phyloP scores from a whole-genome alignment of 345 rosid species.

The Euclidium syriacum region DNA sequence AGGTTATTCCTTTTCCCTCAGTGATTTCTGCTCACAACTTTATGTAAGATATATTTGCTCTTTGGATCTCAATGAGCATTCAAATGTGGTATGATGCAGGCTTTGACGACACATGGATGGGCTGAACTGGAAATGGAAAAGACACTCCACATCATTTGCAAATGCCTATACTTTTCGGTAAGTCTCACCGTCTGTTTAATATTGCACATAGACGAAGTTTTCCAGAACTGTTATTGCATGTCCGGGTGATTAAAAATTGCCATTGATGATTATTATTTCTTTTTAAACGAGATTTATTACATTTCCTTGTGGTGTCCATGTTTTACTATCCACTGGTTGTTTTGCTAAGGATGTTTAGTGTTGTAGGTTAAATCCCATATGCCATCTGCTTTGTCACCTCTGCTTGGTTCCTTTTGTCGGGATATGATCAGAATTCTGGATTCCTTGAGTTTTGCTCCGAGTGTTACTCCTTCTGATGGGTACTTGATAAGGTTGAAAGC shows the following conservation, averaged over 20 bases:
- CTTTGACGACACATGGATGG: slow-evolving; percentile 28
- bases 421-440: slow-evolving; percentile 56
- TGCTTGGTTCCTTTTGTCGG: slow-evolving; percentile 47
- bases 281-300: background rate
- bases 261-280: background rate
- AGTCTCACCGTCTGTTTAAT: slow-evolving; percentile 31
- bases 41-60: background rate
- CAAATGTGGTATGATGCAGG: slow-evolving; percentile 42
- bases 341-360: slow-evolving; percentile 32
- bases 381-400: slow-evolving; percentile 66
- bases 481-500: slow-evolving; percentile 50
- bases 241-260: slow-evolving; percentile 5
- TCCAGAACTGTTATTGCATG: slow-evolving; percentile 14
- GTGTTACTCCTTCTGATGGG: slow-evolving; percentile 36
- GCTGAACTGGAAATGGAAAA: slow-evolving; percentile 50
- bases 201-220: background rate
- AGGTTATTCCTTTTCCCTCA: slow-evolving; percentile 41
- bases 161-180: slow-evolving; percentile 73
- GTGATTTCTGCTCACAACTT: slow-evolving; percentile 7
- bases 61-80: slow-evolving; percentile 13
- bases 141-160: slow-evolving; percentile 59
- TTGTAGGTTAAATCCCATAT: slow-evolving; percentile 73
- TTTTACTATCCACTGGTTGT: slow-evolving; percentile 17
- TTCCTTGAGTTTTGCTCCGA: slow-evolving; percentile 53
- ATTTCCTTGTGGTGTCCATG: slow-evolving; percentile 9